Evolutionary conservation across 1,284 basidiomycete genomes (phyloP), one percentile per base, ranked within the genome.

Genomic region (Vanrija sp.): DNA sequence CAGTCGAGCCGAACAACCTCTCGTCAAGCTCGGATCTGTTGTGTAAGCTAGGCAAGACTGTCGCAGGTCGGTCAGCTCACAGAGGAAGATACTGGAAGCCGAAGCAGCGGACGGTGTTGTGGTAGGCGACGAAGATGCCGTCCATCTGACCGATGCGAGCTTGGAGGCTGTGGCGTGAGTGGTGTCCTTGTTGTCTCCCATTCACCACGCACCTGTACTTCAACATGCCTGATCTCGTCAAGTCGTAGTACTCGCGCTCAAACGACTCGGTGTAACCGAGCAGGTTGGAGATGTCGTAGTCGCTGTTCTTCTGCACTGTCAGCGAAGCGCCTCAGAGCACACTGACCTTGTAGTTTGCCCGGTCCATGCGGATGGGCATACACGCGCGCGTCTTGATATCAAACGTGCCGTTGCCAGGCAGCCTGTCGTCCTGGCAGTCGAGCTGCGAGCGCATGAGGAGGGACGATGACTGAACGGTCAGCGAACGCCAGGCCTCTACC

Each of bases 141-240:
- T 98, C 94, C 95, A 98, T 98, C 67, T 88, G 85, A 3, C 95
- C 95, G 59, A 98, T 98, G 6, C 95, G 85, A 0, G 84, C 94
- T 80, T 98, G 95, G 78, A 98, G 89, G 63, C 88, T 89, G 31
- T 12, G 56, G 15, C 19, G 38, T 38, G 16, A 52, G 27, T 22
- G 18, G 7, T 18, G 15, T 19, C n/a, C n/a, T n/a, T 22, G 18
- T 2, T 18, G 15, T 9, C 14, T 39, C 27, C 18, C 22, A 37
- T 19, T 18, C 19, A 50, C 16, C 16, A 44, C 48, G 53, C 59
- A 87, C 86, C 84, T 88, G 75, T 95, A 98, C 78, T 98, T 98
- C 53, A 98, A 80, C 78, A 98, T 95, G 0, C 92, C 93, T 4
- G 90, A 87, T 5, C 95, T 84, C 54, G 94, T 85, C 54, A 98